A percentile compares a stretch with the other conserved stretches of the same genome.
Evolutionary conservation across 2,329 filamentous ascomycete species (phyloP).

Genomic region (Epichloe gansuensis): DNA sequence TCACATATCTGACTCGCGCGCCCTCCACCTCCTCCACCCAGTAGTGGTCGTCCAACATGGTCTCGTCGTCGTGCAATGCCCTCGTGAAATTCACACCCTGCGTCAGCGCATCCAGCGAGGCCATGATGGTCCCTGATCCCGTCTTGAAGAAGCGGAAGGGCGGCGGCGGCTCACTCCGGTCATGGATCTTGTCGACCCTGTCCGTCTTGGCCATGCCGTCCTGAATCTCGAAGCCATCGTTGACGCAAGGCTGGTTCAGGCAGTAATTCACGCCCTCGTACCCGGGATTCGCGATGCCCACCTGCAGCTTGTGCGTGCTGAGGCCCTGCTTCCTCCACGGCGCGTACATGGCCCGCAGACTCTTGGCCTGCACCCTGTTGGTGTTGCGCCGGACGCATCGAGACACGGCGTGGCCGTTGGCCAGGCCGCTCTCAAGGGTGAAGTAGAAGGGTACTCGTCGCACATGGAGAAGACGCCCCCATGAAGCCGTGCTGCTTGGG

Average conservation of each 20-base stretch:
- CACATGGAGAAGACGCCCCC: not conserved
- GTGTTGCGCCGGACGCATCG: not conserved
- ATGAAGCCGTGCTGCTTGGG: not conserved
- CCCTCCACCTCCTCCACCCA: not conserved
- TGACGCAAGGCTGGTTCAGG: slow-evolving; percentile 3
- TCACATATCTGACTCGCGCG: not conserved
- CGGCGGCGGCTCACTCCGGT: not conserved
- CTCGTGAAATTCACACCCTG: not conserved
- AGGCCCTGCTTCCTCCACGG: not conserved
- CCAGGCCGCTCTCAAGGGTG: not conserved
- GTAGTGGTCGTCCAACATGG: not conserved
- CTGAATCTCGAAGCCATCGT: slow-evolving; percentile 3
- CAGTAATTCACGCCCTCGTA: not conserved
- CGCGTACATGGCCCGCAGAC: not conserved
- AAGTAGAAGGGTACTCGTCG: slow-evolving; percentile 1
- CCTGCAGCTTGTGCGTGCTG: not conserved
- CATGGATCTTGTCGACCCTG: not conserved
- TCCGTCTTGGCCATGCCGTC: slow-evolving; percentile 2
- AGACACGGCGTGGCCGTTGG: not conserved
- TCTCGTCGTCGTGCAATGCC: not conserved
- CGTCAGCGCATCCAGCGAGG: not conserved
- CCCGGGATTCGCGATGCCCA: not conserved
- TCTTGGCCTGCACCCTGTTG: not conserved
- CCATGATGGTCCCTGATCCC: not conserved
- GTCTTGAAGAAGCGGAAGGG: slow-evolving; percentile 1